phyloP scores from a whole-genome alignment of 331 rosid genomes.

The Rhamnella rubrinervis region DNA sequence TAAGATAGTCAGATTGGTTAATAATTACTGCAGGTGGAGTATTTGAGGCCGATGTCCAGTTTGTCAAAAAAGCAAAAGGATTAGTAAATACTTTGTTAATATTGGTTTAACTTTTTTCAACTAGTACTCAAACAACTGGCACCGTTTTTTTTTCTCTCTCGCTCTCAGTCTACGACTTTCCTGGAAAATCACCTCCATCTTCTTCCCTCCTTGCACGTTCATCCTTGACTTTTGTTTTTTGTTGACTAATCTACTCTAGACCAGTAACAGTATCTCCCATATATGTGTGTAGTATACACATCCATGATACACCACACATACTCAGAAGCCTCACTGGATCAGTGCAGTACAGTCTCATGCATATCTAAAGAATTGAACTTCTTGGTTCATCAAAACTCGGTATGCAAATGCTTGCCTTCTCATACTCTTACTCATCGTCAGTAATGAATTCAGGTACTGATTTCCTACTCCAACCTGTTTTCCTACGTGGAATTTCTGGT shows the following conservation, averaged over 20 bases:
- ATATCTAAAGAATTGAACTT: not conserved
- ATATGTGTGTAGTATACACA: not conserved
- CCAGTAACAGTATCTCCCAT: not conserved
- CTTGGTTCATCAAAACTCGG: not conserved
- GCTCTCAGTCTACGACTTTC: not conserved
- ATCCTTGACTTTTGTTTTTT: not conserved
- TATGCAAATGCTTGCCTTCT: not conserved
- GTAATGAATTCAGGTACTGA: constrained; percentile 24
- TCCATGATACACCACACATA: too few species aligned
- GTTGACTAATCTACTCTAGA: not conserved
- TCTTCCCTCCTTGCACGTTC: not conserved
- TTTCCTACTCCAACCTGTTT: constrained; percentile 50
- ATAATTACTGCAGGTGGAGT: too few species aligned
- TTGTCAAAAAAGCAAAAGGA: too few species aligned
- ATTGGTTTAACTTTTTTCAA: too few species aligned
- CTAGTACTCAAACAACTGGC: too few species aligned
- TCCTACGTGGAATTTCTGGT: constrained; percentile 48
- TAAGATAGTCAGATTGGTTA: too few species aligned
- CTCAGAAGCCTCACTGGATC: not conserved
- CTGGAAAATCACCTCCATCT: not conserved
- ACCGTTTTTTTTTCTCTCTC: not conserved
- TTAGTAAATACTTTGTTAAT: too few species aligned
- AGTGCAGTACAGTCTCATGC: not conserved
- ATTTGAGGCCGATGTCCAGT: too few species aligned
- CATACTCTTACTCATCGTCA: constrained; percentile 11